Percentiles rank a stretch among this genome's conserved stretches.
phyloP scores from a whole-genome alignment of 2,329 filamentous ascomycete species.

The Colletotrichum orchidophilum region DNA sequence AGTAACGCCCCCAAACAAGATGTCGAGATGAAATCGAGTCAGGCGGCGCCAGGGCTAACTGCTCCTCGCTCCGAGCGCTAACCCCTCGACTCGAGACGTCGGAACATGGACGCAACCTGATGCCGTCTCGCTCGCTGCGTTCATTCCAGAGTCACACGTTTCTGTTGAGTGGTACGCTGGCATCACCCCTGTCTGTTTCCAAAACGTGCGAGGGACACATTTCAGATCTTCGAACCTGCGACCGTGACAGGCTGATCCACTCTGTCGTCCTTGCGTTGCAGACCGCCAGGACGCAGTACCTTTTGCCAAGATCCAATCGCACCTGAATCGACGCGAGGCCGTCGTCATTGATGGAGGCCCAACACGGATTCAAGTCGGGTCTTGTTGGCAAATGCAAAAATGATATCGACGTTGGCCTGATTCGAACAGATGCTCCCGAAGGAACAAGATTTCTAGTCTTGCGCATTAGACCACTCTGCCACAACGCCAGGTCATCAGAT shows the following conservation, averaged over 20 bases:
- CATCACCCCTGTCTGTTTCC: not conserved
- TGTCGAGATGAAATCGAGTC: constrained; percentile 17
- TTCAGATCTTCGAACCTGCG: constrained; percentile 13
- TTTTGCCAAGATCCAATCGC: not conserved
- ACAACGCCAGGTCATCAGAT: constrained; percentile 11
- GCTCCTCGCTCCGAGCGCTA: not conserved
- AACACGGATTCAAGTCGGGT: too few relatives aligned
- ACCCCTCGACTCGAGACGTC: constrained; percentile 25
- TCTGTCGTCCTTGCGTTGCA: not conserved
- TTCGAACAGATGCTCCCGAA: constrained; percentile 30
- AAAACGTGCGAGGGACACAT: not conserved
- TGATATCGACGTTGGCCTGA: constrained; percentile 12
- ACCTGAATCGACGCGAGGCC: not conserved
- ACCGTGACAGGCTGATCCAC: constrained; percentile 25
- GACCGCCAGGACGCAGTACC: not conserved
- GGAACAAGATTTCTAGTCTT: constrained; percentile 30
- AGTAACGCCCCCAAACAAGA: not conserved
- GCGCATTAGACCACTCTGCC: constrained; percentile 30
- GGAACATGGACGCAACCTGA: constrained; percentile 19
- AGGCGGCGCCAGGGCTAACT: constrained; percentile 1
- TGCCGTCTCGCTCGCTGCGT: constrained; percentile 15
- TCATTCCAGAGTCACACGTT: not conserved
- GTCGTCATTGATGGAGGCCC: too few relatives aligned
- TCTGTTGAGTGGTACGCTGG: not conserved
- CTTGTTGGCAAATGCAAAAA: not conserved